These are phyloP conservation scores for Pilatotrama ljubarskyi DNA, from an alignment of 768 basidiomycete species.

Conservation along the genomic window DNA sequence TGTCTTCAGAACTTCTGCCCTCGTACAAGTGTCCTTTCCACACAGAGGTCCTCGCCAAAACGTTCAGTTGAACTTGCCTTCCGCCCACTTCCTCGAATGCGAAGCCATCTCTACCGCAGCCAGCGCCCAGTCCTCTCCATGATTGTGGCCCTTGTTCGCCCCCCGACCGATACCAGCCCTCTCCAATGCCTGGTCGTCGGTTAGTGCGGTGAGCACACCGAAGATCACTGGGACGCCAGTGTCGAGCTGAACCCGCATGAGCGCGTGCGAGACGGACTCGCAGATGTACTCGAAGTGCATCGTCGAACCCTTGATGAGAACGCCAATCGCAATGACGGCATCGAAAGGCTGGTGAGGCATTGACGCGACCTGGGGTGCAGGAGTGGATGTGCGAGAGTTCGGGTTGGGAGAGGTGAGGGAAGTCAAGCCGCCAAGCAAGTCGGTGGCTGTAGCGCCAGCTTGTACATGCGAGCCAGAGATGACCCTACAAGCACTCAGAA, in stretches of 20 bases:
- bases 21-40: constrained; percentile 16
- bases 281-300: constrained; percentile 99
- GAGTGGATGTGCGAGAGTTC: constrained; percentile 39
- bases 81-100: constrained; percentile 63
- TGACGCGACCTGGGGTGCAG: constrained; percentile 30
- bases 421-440: constrained; percentile 71
- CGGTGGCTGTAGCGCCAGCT: constrained; percentile 72
- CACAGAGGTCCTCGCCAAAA: constrained; percentile 8
- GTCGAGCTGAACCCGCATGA: constrained; percentile 95
- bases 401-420: constrained; percentile 56
- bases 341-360: constrained; percentile 74
- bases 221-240: constrained; percentile 94
- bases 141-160: constrained; percentile 83
- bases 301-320: constrained; percentile 95
- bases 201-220: constrained; percentile 91
- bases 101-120: constrained; percentile 94
- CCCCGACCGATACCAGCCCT: constrained; percentile 85
- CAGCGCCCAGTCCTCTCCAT: constrained; percentile 97
- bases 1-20: constrained; percentile 5
- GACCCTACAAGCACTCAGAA: constrained; percentile 55
- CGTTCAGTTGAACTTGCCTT: constrained; percentile 56
- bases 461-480: constrained; percentile 88
- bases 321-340: constrained; percentile 96
- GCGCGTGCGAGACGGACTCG: constrained; percentile 87
- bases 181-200: constrained; percentile 92